Percentiles rank a stretch among this genome's conserved stretches.
These are phyloP conservation scores for Fomitopsis betulina DNA, from an alignment of 1,284 basidiomycete genomes.

Conservation along the genomic window DNA sequence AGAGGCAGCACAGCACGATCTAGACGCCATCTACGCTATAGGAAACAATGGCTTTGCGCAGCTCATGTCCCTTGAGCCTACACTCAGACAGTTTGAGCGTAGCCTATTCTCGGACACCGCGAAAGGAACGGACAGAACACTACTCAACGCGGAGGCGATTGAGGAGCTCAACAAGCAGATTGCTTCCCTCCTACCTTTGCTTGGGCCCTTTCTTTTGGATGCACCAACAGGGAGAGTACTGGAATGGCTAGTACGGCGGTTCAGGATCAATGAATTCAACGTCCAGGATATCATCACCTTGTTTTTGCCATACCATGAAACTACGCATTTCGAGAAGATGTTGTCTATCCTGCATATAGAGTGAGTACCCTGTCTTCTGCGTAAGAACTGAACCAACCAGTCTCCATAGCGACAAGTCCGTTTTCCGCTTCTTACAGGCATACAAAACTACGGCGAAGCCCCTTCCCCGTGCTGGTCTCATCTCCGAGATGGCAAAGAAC, in stretches of 20 bases:
- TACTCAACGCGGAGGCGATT: conserved; percentile 65
- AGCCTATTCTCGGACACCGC: conserved; percentile 82
- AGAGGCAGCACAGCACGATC: conserved; percentile 79
- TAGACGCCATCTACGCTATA: conserved; percentile 84
- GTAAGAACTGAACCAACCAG: background rate
- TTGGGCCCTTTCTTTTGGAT: conserved; percentile 83
- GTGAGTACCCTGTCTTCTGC: conserved; percentile 34
- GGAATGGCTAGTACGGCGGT: conserved; percentile 94
- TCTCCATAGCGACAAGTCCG: conserved; percentile 37
- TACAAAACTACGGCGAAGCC: conserved; percentile 73
- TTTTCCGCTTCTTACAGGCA: conserved; percentile 66
- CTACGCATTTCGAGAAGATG: conserved; percentile 93
- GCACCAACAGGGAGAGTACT: conserved; percentile 83
- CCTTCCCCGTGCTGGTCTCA: conserved; percentile 63
- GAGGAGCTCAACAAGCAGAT: conserved; percentile 58
- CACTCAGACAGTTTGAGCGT: conserved; percentile 66
- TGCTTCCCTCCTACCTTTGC: conserved; percentile 59
- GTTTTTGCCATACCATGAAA: conserved; percentile 94
- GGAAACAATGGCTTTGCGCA: conserved; percentile 82
- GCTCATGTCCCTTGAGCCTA: conserved; percentile 60
- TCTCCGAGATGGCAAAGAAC: conserved; percentile 68
- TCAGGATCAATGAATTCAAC: conserved; percentile 94
- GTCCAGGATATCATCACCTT: conserved; percentile 73
- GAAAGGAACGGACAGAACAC: conserved; percentile 78
- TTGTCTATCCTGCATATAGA: conserved; percentile 80